These are phyloP conservation scores for Candida golubevii DNA, from an alignment of 805 yeast species.

Conservation along the genomic window DNA sequence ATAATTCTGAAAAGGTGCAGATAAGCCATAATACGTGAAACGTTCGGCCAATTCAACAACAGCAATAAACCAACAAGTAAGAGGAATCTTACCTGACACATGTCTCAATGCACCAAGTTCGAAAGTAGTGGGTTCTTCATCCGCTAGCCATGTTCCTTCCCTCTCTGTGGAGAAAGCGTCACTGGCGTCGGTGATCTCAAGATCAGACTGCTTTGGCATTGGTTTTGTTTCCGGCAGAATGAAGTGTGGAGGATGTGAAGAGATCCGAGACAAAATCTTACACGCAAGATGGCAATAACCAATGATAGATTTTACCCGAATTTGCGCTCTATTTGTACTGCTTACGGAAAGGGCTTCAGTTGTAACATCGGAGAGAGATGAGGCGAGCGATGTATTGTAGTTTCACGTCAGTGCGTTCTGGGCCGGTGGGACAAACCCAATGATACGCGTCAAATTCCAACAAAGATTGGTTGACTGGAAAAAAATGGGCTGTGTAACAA, in stretches of 20 bases:
- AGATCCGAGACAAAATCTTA: too few species aligned
- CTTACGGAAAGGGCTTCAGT: neutral
- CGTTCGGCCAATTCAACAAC: constrained; percentile 15
- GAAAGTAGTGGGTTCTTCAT: constrained; percentile 43
- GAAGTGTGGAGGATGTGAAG: too few species aligned
- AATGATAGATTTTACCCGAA: too few species aligned
- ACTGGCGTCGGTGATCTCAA: neutral
- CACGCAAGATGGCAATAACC: too few species aligned
- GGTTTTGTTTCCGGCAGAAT: too few species aligned
- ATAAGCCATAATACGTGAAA: constrained; percentile 15
- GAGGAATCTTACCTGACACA: constrained; percentile 30
- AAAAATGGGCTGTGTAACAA: too few species aligned
- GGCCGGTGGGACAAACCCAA: too few species aligned
- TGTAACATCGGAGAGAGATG: neutral
- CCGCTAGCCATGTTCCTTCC: constrained; percentile 4
- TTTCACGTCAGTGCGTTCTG: too few species aligned
- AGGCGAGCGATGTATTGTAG: too few species aligned
- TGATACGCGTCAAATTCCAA: too few species aligned
- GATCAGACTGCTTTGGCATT: neutral
- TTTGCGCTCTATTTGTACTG: neutral
- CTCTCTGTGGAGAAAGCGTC: constrained; percentile 1
- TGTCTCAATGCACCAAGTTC: constrained; percentile 50
- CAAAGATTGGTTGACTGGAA: too few species aligned
- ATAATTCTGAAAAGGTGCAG: constrained; percentile 17
- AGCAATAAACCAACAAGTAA: constrained; percentile 15